Evolutionary conservation across 202 grass and related monocot species (phyloP).

Genomic region (Tripidium arundinaceum): DNA sequence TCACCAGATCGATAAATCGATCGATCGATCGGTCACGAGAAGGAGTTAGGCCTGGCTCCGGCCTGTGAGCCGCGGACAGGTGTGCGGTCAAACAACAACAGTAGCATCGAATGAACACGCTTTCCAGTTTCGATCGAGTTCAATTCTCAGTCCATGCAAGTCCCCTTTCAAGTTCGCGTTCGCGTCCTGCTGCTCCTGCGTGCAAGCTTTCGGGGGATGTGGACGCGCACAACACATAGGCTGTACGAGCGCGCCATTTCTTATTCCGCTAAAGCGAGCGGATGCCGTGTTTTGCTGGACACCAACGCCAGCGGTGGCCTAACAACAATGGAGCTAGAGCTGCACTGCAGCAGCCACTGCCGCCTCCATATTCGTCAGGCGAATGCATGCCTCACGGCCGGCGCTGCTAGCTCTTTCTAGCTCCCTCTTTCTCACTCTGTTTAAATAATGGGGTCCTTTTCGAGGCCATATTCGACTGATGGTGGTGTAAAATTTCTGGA

Average conservation of each 20-base stretch:
- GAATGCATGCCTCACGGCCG: not conserved
- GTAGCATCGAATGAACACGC: slow-evolving; percentile 6
- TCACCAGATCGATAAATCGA: too few species aligned
- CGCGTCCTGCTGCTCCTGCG: not conserved
- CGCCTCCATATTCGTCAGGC: not conserved
- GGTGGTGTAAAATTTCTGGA: too few species aligned
- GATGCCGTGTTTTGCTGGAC: slow-evolving; percentile 58
- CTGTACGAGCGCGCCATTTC: slow-evolving; percentile 10
- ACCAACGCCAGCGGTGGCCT: slow-evolving; percentile 6
- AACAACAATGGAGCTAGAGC: slow-evolving; percentile 8
- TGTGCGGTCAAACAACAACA: slow-evolving; percentile 40
- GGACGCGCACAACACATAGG: slow-evolving; percentile 24
- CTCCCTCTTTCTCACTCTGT: not conserved
- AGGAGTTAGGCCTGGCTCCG: slow-evolving; percentile 34
- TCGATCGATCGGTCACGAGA: too few species aligned
- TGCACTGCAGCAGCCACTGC: not conserved
- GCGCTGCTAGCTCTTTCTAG: not conserved
- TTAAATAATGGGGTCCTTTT: slow-evolving; percentile 27
- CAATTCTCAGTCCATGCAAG: not conserved
- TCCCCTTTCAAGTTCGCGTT: not conserved
- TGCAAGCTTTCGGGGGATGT: slow-evolving; percentile 35
- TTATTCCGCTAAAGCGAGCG: slow-evolving; percentile 23
- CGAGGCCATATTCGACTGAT: slow-evolving; percentile 31
- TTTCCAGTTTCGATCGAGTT: not conserved
- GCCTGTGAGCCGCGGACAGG: slow-evolving; percentile 27